Base-by-base conservation (phyloP, 345 rosid genomes). In the Citrus sp. region DNA sequence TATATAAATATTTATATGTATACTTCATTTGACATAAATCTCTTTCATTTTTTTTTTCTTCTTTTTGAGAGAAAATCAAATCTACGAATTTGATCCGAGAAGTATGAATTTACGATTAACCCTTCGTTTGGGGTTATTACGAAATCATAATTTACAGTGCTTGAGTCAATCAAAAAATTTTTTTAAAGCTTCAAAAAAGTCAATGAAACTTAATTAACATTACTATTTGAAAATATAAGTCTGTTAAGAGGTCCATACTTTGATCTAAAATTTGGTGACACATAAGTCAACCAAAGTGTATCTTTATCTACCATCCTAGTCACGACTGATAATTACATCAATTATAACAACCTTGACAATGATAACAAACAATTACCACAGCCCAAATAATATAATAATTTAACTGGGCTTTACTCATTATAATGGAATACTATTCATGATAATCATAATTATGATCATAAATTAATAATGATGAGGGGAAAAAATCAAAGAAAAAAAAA, bases 201-300 rank as follows among this genome's bases (percentile, higher is more conserved):
- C 65, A 80, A 49, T 54, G 38, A 71, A 78, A 59, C 40, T 63
- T 63, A 67, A 49, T 25, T 2, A 3, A 51, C 1, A 24, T 10
- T 37, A 58, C 22, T n/a, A 51, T 12, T 42, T 38, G 73, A 51
- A 80, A 67, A 2, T 28, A 69, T 76, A 75, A 71, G 74, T 79
- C 79, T 46, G 77, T 77, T 86, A 72, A 7, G 67, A 71, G 80
- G 35, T 35, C 30, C 80, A 49, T 51, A 27, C 5, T 27, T 14
- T 14, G 1, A 42, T 25, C 28, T 40, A 7, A 34, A 19, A 14
- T 38, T 54, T 22, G 56, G 25, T 79, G 85, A 62, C 74, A 74
- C 27, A 56, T 14, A 77, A 86, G 85, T 84, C 88, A 81, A 83
- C 82, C 25, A 27, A 30, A 16, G 54, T 74, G 74, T 66, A 73